Conservation (phyloP, 2,329 filamentous ascomycete species). For the Colletotrichum higginsianum region DNA sequence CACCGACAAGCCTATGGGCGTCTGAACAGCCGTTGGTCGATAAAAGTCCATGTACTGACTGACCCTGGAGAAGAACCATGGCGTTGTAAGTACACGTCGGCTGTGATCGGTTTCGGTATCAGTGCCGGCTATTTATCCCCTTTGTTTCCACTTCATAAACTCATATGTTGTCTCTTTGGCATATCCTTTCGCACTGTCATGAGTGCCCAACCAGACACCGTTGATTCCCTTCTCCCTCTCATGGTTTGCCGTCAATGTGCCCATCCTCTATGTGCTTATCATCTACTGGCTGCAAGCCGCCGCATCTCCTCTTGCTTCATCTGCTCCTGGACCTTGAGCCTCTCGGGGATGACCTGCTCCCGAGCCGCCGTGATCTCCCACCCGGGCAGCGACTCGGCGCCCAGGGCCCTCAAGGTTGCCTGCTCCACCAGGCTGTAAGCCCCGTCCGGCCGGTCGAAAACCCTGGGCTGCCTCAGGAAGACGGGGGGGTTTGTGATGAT, state of each 20-base stretch:
- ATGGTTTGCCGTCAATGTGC: background rate
- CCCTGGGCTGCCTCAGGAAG: constrained; percentile 65
- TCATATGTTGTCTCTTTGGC: too few relatives aligned
- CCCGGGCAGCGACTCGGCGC: constrained; percentile 60
- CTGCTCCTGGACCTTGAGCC: constrained; percentile 48
- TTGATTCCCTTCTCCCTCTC: background rate
- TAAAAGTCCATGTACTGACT: background rate
- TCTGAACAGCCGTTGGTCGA: background rate
- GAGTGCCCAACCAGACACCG: background rate
- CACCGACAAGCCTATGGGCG: background rate
- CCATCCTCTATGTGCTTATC: background rate
- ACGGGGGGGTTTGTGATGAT: constrained; percentile 56
- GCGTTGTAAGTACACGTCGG: too few relatives aligned
- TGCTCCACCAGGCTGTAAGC: constrained; percentile 70
- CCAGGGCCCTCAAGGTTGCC: constrained; percentile 66
- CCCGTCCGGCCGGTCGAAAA: constrained; percentile 62
- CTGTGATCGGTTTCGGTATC: background rate
- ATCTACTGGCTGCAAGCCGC: constrained; percentile 53
- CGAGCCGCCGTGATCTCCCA: constrained; percentile 68
- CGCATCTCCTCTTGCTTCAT: constrained; percentile 53
- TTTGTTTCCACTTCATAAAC: too few relatives aligned
- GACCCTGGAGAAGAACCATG: background rate
- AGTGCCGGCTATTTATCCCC: background rate
- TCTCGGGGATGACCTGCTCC: constrained; percentile 62
- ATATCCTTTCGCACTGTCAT: background rate